Base-by-base conservation (phyloP, 768 basidiomycete genomes). In the Cyathus striatus region DNA sequence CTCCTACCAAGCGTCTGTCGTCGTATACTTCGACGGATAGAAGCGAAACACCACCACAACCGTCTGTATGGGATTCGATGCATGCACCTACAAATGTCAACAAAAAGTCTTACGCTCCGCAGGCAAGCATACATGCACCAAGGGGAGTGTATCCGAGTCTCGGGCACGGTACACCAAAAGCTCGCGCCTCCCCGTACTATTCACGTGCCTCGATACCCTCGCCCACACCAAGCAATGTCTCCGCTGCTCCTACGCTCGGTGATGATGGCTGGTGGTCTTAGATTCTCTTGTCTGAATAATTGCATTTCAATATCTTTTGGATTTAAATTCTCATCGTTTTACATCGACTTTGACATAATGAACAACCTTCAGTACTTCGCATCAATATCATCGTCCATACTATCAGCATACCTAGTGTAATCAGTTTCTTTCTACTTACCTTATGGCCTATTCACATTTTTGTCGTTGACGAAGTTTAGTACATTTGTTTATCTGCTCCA, bases 161-260 rank as follows among this genome's bases (percentile, higher is more conserved):
- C 25, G 63, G 59, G 17, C 68, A 63, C 21, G 55, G 63, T 9
- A 63, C 65, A 26, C 65, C 67, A 10, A 72, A 65, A 50, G 57
- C 58, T 34, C 59, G 55, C 33, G 39, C 57, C 30, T 34, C 42
- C 38, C 35, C 47, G 33, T 41, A 54, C 24, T 54, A 59, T 40
- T 42, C 24, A 42, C 41, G 46, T 43, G 39, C 48, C 23, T 52
- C 51, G 32, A 65, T 68, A 22, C 57, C 62, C 2, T 91, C 89
- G 1, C 90, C 90, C 6, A 81, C 89, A 21, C 81, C 79, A 20
- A 91, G 90, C 54, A 76, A 68, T 1, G 81, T 83, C n/a, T 87
- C 86, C 17, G 68, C 76, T 22, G 73, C 81, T 6, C 86, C 83
- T 5, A 89, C 85, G 1, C 68, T 78, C 45, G 78, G 78, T 32